These are phyloP conservation scores for Aureoboletus auriporus DNA, from an alignment of 768 basidiomycete species.

Conservation along the genomic window DNA sequence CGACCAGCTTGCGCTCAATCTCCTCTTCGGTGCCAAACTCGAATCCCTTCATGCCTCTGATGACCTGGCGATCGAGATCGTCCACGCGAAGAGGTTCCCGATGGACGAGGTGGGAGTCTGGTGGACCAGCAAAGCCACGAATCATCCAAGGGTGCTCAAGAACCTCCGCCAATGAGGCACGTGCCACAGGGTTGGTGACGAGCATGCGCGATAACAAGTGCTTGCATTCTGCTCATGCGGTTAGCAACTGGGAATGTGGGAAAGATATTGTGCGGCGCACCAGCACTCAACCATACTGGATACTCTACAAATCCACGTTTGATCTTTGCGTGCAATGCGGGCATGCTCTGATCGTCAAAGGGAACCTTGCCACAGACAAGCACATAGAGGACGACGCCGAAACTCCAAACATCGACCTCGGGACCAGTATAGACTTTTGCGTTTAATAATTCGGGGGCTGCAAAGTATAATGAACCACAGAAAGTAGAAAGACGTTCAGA, in stretches of 20 bases:
- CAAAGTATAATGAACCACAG: slow-evolving; percentile 97
- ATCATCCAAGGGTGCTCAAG: slow-evolving; percentile 90
- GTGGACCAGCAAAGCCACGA: slow-evolving; percentile 77
- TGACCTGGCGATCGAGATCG: slow-evolving; percentile 83
- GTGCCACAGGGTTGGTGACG: slow-evolving; percentile 83
- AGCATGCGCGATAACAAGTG: slow-evolving; percentile 91
- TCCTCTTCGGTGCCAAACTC: slow-evolving; percentile 91
- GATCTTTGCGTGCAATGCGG: slow-evolving; percentile 97
- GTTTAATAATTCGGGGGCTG: slow-evolving; percentile 95
- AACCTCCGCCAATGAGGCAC: slow-evolving; percentile 83
- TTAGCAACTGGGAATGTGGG: slow-evolving; percentile 6
- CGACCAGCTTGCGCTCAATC: slow-evolving; percentile 68
- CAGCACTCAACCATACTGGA: slow-evolving; percentile 92
- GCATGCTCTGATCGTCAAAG: slow-evolving; percentile 99
- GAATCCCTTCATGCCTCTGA: slow-evolving; percentile 92
- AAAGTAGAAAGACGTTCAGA: slow-evolving; percentile 82
- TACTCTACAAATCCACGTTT: slow-evolving; percentile 97
- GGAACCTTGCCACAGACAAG: slow-evolving; percentile 98
- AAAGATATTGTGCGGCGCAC: slow-evolving; percentile 41
- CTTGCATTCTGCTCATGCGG: slow-evolving; percentile 75
- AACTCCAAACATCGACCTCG: slow-evolving; percentile 98
- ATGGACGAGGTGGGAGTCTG: slow-evolving; percentile 80
- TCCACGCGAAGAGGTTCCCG: slow-evolving; percentile 87
- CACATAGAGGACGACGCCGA: slow-evolving; percentile 96
- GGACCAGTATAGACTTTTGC: slow-evolving; percentile 96